Percentiles rank a stretch among this genome's conserved stretches.
These are phyloP conservation scores for Verticillium zaregamsianum DNA, from an alignment of 2,329 filamentous ascomycete species.

Conservation along the genomic window DNA sequence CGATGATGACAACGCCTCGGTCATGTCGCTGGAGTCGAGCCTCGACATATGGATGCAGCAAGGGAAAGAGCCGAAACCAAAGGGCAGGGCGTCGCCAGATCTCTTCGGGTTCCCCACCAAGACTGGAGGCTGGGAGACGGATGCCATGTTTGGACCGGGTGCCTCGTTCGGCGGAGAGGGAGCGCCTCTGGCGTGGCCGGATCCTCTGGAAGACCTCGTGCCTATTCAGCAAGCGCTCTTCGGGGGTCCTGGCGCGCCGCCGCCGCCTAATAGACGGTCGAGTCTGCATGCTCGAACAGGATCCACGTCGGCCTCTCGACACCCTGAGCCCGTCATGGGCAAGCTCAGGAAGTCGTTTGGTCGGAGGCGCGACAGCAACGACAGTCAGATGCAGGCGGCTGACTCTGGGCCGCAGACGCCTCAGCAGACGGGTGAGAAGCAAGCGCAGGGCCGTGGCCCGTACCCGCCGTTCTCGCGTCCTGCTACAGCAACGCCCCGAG, in stretches of 20 bases:
- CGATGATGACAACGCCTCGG: slow-evolving; percentile 36
- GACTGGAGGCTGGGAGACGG: slow-evolving; percentile 40
- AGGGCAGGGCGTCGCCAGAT: slow-evolving; percentile 40
- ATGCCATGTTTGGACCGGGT: slow-evolving; percentile 40
- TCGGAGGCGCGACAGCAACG: slow-evolving; percentile 25
- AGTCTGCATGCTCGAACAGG: slow-evolving; percentile 47
- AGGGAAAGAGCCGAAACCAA: slow-evolving; percentile 42
- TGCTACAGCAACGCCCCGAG: slow-evolving; percentile 30
- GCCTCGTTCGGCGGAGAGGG: slow-evolving; percentile 23
- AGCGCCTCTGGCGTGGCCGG: slow-evolving; percentile 26
- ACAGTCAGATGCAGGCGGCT: slow-evolving; percentile 11
- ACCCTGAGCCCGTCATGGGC: slow-evolving; percentile 9
- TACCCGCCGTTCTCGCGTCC: slow-evolving; percentile 43
- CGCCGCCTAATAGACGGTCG: slow-evolving; percentile 47
- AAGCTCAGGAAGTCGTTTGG: slow-evolving; percentile 21
- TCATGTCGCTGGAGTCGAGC: slow-evolving; percentile 41
- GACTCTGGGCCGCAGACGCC: slow-evolving; percentile 8
- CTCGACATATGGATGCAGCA: slow-evolving; percentile 53
- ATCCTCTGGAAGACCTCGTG: slow-evolving; percentile 43
- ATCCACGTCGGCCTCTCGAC: slow-evolving; percentile 18
- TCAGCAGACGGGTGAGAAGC: slow-evolving; percentile 17
- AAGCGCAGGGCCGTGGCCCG: slow-evolving; percentile 27
- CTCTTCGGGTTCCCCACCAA: slow-evolving; percentile 48
- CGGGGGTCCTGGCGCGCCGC: slow-evolving; percentile 33
- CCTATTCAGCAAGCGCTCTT: slow-evolving; percentile 34